Evolutionary conservation across 768 basidiomycete species (phyloP).

Genomic region (Boletus rubescentipes): DNA sequence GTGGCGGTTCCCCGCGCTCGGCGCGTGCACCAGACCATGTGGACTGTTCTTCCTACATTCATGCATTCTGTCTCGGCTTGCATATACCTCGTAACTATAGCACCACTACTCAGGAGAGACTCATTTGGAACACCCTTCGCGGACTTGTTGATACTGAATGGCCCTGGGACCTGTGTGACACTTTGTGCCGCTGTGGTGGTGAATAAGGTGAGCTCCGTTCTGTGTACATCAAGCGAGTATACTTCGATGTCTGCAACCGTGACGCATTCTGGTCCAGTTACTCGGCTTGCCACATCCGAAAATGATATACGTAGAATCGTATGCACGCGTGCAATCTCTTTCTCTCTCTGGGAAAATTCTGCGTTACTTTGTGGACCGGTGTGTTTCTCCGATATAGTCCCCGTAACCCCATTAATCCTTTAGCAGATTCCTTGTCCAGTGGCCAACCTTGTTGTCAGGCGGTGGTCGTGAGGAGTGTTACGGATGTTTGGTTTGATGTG

Average conservation of each 20-base stretch:
- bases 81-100: slow-evolving; percentile 57
- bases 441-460: slow-evolving; percentile 59
- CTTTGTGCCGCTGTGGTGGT: slow-evolving; percentile 70
- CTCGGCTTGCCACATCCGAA: slow-evolving; percentile 68
- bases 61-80: slow-evolving; percentile 59
- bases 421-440: slow-evolving; percentile 84
- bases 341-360: slow-evolving; percentile 86
- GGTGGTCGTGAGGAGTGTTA: slow-evolving; percentile 47
- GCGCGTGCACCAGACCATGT: slow-evolving; percentile 75
- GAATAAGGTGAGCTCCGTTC: slow-evolving; percentile 56
- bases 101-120: slow-evolving; percentile 41
- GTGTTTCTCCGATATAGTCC: slow-evolving; percentile 55
- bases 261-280: slow-evolving; percentile 48
- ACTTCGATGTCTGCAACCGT: slow-evolving; percentile 1
- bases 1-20: slow-evolving; percentile 84
- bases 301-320: slow-evolving; percentile 90
- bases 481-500: slow-evolving; percentile 63
- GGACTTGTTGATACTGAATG: slow-evolving; percentile 86
- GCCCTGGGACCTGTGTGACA: slow-evolving; percentile 90
- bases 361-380: slow-evolving; percentile 80
- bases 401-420: slow-evolving; percentile 1
- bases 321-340: slow-evolving; percentile 79
- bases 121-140: slow-evolving; percentile 40
- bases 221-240: not conserved
- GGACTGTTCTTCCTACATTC: slow-evolving; percentile 68